phyloP scores from a whole-genome alignment of 2,329 filamentous ascomycete genomes.

The Trichophyton verrucosum region DNA sequence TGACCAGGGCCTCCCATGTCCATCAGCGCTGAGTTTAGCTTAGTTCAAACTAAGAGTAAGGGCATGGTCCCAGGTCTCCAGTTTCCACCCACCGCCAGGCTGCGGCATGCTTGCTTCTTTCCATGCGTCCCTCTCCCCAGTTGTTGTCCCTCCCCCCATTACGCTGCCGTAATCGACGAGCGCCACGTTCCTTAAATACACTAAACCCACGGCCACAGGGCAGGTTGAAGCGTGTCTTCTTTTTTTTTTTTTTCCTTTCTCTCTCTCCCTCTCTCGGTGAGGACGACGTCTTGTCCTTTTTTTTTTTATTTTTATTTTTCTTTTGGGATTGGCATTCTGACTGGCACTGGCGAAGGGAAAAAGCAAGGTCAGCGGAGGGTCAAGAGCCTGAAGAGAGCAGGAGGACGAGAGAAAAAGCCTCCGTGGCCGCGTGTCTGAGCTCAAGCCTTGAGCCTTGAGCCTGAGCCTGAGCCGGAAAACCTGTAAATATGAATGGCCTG shows the following conservation, averaged over 20 bases:
- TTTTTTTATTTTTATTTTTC: not conserved
- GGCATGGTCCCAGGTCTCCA: not conserved
- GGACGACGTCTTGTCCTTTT: no score
- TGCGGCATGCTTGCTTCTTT: not conserved
- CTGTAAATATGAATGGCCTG: no score
- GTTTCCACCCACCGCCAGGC: not conserved
- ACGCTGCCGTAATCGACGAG: not conserved
- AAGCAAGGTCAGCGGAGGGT: not conserved
- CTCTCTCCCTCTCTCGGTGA: no score
- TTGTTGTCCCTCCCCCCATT: not conserved
- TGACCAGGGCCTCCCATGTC: conserved; percentile 3
- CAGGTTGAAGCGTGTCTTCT: not conserved
- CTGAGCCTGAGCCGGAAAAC: no score
- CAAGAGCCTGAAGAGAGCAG: not conserved
- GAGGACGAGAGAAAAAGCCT: not conserved
- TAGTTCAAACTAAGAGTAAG: not conserved
- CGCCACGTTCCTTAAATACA: conserved; percentile 3
- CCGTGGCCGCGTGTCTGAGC: not conserved
- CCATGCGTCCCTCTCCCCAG: not conserved
- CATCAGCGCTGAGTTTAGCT: no score
- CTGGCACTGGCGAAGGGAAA: not conserved
- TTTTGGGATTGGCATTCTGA: not conserved
- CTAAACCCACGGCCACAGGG: not conserved
- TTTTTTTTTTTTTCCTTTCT: no score
- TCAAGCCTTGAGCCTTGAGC: not conserved